These are phyloP conservation scores for Entomortierella parvispora DNA, from an alignment of 192 early-diverging fungal species.

Conservation along the genomic window DNA sequence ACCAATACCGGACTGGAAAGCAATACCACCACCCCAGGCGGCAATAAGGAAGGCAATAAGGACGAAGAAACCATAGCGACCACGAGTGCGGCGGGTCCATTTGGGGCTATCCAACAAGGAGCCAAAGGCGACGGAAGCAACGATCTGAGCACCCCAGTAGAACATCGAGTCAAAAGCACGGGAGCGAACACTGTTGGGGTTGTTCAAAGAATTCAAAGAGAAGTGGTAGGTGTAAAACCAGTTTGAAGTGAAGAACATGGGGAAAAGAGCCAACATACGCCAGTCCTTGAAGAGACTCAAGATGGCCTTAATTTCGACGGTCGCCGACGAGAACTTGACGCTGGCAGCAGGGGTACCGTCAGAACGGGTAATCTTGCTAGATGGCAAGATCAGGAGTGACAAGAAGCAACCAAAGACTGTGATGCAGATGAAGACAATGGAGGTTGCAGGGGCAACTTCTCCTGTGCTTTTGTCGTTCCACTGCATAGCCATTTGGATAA, in stretches of 20 bases:
- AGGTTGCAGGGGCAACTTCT: slow-evolving; percentile 70
- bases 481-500: slow-evolving; percentile 77
- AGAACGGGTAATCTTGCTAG: slow-evolving; percentile 66
- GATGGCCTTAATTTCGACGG: slow-evolving; percentile 59
- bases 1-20: slow-evolving; percentile 66
- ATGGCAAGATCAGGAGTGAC: slow-evolving; percentile 64
- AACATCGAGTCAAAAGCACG: slow-evolving; percentile 75
- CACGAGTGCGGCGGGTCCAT: slow-evolving; percentile 71
- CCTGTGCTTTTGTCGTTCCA: slow-evolving; percentile 60
- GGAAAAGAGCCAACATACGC: slow-evolving; percentile 72
- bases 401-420: slow-evolving; percentile 71
- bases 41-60: slow-evolving; percentile 58
- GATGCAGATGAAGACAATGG: slow-evolving; percentile 78
- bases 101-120: slow-evolving; percentile 66
- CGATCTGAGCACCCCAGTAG: slow-evolving; percentile 84
- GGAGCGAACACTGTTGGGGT: slow-evolving; percentile 72
- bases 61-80: slow-evolving; percentile 64
- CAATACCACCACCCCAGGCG: slow-evolving; percentile 70
- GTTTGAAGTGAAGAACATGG: slow-evolving; percentile 78
- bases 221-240: slow-evolving; percentile 82
- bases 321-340: slow-evolving; percentile 73
- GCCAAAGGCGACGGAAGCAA: slow-evolving; percentile 70
- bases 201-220: slow-evolving; percentile 61
- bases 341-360: slow-evolving; percentile 77
- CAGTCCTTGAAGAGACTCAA: slow-evolving; percentile 70